Base-by-base conservation (phyloP, 2,329 filamentous ascomycete species). In the Ambrosiella beaveri region DNA sequence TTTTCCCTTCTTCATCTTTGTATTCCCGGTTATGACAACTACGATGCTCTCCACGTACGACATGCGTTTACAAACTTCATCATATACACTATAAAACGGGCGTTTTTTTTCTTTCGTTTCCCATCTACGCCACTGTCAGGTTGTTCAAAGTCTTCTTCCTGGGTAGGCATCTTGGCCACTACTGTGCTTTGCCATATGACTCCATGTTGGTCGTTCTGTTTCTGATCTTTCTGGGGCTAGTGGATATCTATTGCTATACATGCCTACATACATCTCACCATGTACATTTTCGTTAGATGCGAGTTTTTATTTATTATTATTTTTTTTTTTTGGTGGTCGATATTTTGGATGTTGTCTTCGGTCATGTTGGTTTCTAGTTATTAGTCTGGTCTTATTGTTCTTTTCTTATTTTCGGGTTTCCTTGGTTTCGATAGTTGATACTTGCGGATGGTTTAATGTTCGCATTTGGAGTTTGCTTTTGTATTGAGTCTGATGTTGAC, bases 101-200 rank as follows among this genome's bases (percentile, higher is more conserved):
- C 38, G 52, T 54, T 54, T 41, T 54, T 44, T 11, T 54, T 54
- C 40, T 54, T 54, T 38, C 19, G 51, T 62, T 61, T 47, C 44
- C 52, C 52, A 41, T 38, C 56, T 61, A 9, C 51, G 54, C 47
- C 51, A 59, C 40, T 59, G 57, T 58, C 54, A 51, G 39, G 59
- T 61, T 57, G 52, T 60, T 63, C 62, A 59, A 47, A 53, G 56
- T 55, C 58, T 62, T 61, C 59, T 63, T 62, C 62, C 54, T 59
- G n/a, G 11, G 39, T 41, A 41, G 39, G 11, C n/a, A 41, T 11
- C 39, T 41, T 41, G n/a, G 39, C n/a, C 39, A n/a, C n/a, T n/a
- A 8, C 11, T 41, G 11, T 41, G 39, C 9, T 41, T 11, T 41
- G 11, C 5, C n/a, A 7, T 41, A 41, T n/a, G 39, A 41, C 45